Base-by-base conservation (phyloP, 345 rosid genomes). In the Citrus glauca region DNA sequence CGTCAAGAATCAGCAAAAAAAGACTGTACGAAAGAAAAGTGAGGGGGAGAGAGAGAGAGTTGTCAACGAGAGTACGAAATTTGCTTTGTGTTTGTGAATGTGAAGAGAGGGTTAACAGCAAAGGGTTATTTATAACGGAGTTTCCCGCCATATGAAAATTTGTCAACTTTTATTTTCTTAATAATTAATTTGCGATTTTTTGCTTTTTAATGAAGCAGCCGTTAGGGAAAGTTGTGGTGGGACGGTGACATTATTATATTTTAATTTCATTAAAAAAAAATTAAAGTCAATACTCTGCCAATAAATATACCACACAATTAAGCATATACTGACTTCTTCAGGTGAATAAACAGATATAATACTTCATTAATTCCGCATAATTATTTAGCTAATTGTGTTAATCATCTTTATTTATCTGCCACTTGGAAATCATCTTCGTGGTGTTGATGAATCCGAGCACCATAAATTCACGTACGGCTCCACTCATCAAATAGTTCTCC, bases 181-280 rank as follows among this genome's bases (percentile, higher is more conserved):
- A 42, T n/a, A 11, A 7, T 7, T 20, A 40, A 13, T 16, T 68
- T 69, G 9, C 48, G 2, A 5, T 33, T 71, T 74, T 71, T 35
- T 45, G 4, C 55, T 55, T 72, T 67, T 53, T 6, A 13, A 13
- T 17, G 25, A 67, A 72, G 78, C 40, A 61, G 81, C 76, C 72
- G 78, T 76, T 71, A 63, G 35, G 80, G 68, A 66, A 25, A 9
- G 75, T 40, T 55, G 8, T 60, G 71, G 79, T 64, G 74, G 84
- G 87, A 71, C 84, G 88, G 89, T 74, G 87, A 78, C 82, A 61
- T 16, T 60, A 57, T 64, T 77, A 53, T 53, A 53, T 63, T 38
- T 30, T 8, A 62, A 64, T 33, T 66, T 28, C 10, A 14, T 24
- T 19, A 2, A 33, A 71, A 32, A 30, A 32, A 75, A 14, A 4